Base-by-base conservation (phyloP, 164 flowering plant species). In the Platanus orientalis region DNA sequence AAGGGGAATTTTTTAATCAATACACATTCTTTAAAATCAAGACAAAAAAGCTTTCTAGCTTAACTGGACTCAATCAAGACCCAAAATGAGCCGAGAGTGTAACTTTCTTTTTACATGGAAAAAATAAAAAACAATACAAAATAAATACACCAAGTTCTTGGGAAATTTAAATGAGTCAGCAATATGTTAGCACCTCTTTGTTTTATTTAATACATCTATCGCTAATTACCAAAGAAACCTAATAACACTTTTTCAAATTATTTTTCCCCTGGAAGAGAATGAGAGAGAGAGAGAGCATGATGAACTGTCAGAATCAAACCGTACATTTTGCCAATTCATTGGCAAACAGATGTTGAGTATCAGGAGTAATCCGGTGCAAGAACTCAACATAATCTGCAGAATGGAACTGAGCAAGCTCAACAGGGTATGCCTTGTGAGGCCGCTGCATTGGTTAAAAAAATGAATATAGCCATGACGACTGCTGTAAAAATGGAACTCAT, bases 401-500 rank as follows among this genome's bases (percentile, higher is more conserved):
- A 79, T 95, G 99, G 61, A 91, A 95, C 79, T 95, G 99, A 1
- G 97, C 99, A 55, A 95, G 88, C 85, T 95, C 99, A 34, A 78
- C 86, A 1, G 97, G 99, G 61, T 95, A 92, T 11, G 99, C 99
- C 77, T 92, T 91, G 68, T 95, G 97, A 19, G 99, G 99, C 69
- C 97, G 81, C 99, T 95, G 79, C 79, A 80, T 57, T 56, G 49
- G 57, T 20, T 70, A 45, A 53, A 25, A 63, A 40, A 49, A 29
- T 26, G 12, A 26, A 26, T 45, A 17, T 9, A 54, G 5, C 6
- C 3, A 6, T 9, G 27, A n/a, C 5, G n/a, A 30, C 1, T 30
- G 13, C 27, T 27, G 1, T 7, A 53, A 27, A 28, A 49, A 3
- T 50, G 48, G 16, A 5, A 42, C 25, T 24, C 2, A 39, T 7